These are phyloP conservation scores for Ceriops zippeliana DNA, from an alignment of 345 rosid species.

Conservation along the genomic window DNA sequence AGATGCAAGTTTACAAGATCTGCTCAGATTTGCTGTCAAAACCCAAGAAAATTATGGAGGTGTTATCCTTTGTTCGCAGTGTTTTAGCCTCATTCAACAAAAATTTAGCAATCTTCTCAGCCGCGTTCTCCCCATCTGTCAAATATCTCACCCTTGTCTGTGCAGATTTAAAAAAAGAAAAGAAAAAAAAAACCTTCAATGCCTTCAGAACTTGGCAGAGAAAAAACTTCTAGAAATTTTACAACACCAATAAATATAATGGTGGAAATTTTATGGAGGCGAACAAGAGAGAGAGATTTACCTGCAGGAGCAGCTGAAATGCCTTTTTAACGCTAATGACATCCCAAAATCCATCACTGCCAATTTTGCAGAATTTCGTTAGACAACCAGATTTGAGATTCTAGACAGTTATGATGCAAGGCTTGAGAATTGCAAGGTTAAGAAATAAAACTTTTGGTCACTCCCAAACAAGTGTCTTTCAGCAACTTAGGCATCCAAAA, in stretches of 20 bases:
- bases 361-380: slow-evolving; percentile 1
- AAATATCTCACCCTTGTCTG: slow-evolving; percentile 55
- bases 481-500: background rate
- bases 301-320: slow-evolving; percentile 68
- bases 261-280: background rate
- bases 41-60: slow-evolving; percentile 82
- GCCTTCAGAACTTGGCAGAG: background rate
- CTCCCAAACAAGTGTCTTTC: no score
- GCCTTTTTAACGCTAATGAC: slow-evolving; percentile 75
- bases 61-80: slow-evolving; percentile 90
- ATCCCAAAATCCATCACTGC: slow-evolving; percentile 97
- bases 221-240: background rate
- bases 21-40: slow-evolving; percentile 42
- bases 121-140: slow-evolving; percentile 36
- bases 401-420: no score
- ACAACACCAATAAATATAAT: background rate
- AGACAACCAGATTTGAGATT: no score
- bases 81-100: slow-evolving; percentile 81
- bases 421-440: no score
- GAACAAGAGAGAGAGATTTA: slow-evolving; percentile 18
- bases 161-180: background rate
- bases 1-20: slow-evolving; percentile 44
- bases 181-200: background rate
- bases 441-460: no score
- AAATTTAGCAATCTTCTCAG: slow-evolving; percentile 70